These are phyloP conservation scores for Zygnema circumcarinatum DNA, from an alignment of 139 green algal species.

Conservation along the genomic window DNA sequence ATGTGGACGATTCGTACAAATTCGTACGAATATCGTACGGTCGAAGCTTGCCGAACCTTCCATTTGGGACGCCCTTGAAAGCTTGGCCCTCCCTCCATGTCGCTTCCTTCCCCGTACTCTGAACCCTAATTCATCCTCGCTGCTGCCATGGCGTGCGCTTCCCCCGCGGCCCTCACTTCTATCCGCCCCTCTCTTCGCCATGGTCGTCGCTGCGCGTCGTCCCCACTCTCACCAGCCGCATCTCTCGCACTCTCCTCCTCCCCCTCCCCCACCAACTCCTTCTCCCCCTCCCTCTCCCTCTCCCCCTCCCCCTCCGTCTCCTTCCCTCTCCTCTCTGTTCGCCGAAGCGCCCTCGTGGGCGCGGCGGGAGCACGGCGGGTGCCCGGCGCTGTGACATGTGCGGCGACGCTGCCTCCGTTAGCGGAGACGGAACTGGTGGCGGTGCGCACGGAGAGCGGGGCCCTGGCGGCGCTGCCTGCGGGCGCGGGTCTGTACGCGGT, in stretches of 20 bases:
- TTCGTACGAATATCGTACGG: no score
- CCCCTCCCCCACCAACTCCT: no score
- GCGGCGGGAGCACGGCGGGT: background rate
- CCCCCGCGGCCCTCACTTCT: background rate
- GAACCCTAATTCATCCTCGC: background rate
- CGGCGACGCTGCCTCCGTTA: no score
- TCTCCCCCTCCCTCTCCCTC: no score
- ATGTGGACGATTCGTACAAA: no score
- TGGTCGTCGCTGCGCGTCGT: background rate
- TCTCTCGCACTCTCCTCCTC: constrained; percentile 10
- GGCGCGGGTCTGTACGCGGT: constrained; percentile 54
- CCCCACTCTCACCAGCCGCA: background rate
- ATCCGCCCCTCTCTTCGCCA: background rate
- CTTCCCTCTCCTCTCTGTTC: no score
- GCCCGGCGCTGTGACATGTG: background rate
- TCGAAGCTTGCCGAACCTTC: no score
- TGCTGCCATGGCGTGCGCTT: background rate
- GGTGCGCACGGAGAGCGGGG: background rate
- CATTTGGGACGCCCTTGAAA: no score
- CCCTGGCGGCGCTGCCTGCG: constrained; percentile 23
- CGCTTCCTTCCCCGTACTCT: background rate
- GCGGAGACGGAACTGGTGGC: background rate
- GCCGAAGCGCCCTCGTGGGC: background rate
- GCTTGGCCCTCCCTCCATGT: background rate
- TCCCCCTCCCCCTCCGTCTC: no score